Evolutionary conservation across 208 protist species (phyloP).

Genomic region (Acanthamoeba healyi): DNA sequence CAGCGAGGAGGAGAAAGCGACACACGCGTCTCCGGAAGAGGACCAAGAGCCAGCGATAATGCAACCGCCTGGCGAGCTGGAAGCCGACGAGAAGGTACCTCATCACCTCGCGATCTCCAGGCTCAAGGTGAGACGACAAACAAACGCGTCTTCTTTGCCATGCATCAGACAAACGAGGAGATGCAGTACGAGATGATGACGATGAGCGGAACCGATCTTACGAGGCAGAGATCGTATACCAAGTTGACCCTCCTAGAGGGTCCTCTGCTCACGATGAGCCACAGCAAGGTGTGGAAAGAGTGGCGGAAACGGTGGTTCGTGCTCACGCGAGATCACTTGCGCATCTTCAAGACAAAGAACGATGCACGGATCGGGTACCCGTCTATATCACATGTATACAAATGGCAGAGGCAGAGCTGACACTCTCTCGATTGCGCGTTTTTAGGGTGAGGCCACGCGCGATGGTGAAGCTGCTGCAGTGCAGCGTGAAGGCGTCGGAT

Average conservation of each 20-base stretch:
- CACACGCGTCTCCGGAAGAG: background rate
- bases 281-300: conserved; percentile 56
- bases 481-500: conserved; percentile 42
- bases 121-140: too few relatives aligned
- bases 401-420: too few relatives aligned
- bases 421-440: too few relatives aligned
- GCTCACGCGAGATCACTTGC: background rate
- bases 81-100: background rate
- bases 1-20: conserved; percentile 21
- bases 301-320: conserved; percentile 60
- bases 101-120: too few relatives aligned
- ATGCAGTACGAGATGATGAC: background rate
- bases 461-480: background rate
- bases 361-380: background rate
- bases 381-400: too few relatives aligned
- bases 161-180: too few relatives aligned
- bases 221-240: background rate
- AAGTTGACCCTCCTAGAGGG: background rate
- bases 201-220: background rate
- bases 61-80: background rate
- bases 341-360: conserved; percentile 30
- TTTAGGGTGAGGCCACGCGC: background rate
- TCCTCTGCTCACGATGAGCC: conserved; percentile 29
- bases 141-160: too few relatives aligned
- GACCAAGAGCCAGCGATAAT: background rate